Evolutionary conservation across 106 monocot species (phyloP), one percentile per base, ranked within the genome.

Genomic region (Chionographis japonica): DNA sequence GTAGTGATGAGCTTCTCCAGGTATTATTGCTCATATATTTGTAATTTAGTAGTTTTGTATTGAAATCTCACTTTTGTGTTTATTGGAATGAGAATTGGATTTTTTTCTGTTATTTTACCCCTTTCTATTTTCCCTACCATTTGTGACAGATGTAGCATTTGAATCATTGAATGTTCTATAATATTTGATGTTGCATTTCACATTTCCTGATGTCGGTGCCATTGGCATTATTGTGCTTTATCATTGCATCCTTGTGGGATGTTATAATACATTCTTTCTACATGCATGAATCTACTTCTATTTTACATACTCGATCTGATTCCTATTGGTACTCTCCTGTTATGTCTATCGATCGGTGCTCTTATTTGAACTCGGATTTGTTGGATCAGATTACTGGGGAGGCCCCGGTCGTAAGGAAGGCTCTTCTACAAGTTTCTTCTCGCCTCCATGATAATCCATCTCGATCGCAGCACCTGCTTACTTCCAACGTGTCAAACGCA

Each of bases 1-100:
- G 69, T 50, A 61, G 75, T 43, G 90, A 95, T 82, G 95, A 95
- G 60, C 89, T 95, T 75, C 83, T 95, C 12, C 95, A 92, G 91
- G 95, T 95, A 80, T 49, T 52, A 35, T 18, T 3, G 46, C 9
- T 46, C 27, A 27, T 27, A 27, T 27, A 0, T 27, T 27, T 46
- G 46, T 46, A 46, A 46, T 46, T 10, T 5, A 10, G 5, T 5
- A 10, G 9, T 46, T 46, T 0, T 10, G 46, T 46, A 46, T 46
- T 46, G 46, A 46, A 46, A 46, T 6, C 8, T 5, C 46, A 6
- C 8, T 46, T 46, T 46, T 46, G 46, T 46, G 46, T 27, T 27
- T 27, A 27, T 27, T 46, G 46, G 9, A 46, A 6, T 46, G 8
- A 46, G 9, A 6, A 10, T 46, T 46, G 46, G 5, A 46, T 46